Conservation (phyloP, 495 filamentous ascomycete species). For the Penicillium tannophilum region DNA sequence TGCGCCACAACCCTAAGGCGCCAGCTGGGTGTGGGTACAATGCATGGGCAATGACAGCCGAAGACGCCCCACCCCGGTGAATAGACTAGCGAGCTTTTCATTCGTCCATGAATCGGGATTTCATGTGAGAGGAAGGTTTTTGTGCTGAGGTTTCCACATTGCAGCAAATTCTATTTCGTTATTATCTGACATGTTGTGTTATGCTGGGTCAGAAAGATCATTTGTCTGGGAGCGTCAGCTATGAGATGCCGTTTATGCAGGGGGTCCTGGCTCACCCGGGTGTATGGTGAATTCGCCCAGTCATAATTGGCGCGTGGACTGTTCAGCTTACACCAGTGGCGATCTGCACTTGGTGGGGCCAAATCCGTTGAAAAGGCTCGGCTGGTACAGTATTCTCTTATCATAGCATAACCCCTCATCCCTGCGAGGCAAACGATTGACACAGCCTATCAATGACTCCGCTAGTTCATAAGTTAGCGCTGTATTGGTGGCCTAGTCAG, state of each 20-base stretch:
- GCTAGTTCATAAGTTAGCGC: background rate
- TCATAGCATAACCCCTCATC: background rate
- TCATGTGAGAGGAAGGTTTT: constrained; percentile 11
- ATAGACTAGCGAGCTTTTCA: constrained; percentile 18
- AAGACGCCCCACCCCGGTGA: constrained; percentile 20
- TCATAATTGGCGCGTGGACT: constrained; percentile 1
- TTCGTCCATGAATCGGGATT: constrained; percentile 17
- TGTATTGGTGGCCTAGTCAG: background rate
- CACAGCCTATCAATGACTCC: background rate
- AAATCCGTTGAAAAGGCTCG: background rate
- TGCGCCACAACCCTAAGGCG: constrained; percentile 22
- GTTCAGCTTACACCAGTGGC: constrained; percentile 4
- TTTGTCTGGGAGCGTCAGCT: background rate
- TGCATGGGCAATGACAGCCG: constrained; percentile 21
- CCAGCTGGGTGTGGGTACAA: constrained; percentile 8
- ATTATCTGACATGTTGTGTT: background rate
- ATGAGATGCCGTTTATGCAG: background rate
- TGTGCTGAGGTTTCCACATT: background rate
- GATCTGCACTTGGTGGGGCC: constrained; percentile 7
- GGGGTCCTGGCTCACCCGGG: background rate
- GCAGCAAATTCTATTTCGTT: background rate
- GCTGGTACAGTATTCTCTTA: background rate
- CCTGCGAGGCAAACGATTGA: background rate
- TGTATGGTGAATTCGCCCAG: background rate
- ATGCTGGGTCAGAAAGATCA: background rate